Base-by-base conservation (phyloP, 2,329 filamentous ascomycete genomes). In the Drechslerella coelobrocha region DNA sequence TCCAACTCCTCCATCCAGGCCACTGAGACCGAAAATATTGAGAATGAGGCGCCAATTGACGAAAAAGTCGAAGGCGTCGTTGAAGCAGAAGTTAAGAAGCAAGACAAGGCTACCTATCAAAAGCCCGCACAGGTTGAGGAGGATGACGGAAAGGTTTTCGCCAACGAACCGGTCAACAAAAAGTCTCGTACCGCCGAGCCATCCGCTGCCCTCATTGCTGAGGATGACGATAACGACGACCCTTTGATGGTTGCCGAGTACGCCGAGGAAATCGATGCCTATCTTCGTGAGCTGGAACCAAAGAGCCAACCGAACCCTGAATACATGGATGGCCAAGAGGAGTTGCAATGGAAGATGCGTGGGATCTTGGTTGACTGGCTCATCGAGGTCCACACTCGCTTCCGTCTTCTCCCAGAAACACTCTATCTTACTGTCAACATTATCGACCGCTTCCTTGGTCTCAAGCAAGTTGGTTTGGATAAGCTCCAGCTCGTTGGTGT, bases 191-290 rank as follows among this genome's bases (percentile, higher is more conserved):
- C 56, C 19, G 55, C 54, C 8, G 61, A 73, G 29, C 66, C 61
- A 34, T 45, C 41, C 17, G 45, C 34, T 21, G 53, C 65, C 60
- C 83, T 85, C 75, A 84, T 94, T 75, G 83, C 97, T 27, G 94
- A 97, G 77, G 83, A 83, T 53, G 94, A 97, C 79, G 94, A 99
- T 76, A 79, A 89, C 54, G 91, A 96, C 75, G 94, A 99, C 77
- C 95, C 95, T 24, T 84, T 97, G 76, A 97, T 99, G 94, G 94
- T 95, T 73, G 91, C 94, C 55, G 94, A 97, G 79, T 99, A 99
- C 77, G 92, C 96, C 53, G 89, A 89, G 69, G 94, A 99, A 78
- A 97, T 99, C 78, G 97, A 97, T 78, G 92, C 97, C 75, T 97
- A 99, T 80, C 85, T 97, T 74, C 88, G 87, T 77, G 88, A 95